Evolutionary conservation across 2,329 filamentous ascomycete species (phyloP).

Genomic region (Phyllosticta citrichinensis): DNA sequence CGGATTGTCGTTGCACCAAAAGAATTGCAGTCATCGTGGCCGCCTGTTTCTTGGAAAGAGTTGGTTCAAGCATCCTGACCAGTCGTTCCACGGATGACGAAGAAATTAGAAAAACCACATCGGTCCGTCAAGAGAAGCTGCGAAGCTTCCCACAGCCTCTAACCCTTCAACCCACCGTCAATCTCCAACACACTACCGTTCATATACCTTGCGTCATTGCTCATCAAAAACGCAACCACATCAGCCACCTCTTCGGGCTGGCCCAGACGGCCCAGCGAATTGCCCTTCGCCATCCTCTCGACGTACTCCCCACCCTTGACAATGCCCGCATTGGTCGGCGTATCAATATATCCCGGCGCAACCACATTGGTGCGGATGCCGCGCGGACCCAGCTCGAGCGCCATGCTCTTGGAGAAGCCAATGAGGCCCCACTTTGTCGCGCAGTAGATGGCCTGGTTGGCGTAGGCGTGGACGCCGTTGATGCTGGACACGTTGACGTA

Average conservation of each 20-base stretch:
- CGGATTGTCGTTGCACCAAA: too few relatives aligned
- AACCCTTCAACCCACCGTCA: conserved; percentile 30
- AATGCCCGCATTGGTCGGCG: conserved; percentile 40
- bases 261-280: conserved; percentile 35
- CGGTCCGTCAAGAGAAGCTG: too few relatives aligned
- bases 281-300: conserved; percentile 28
- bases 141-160: neutral
- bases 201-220: conserved; percentile 36
- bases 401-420: conserved; percentile 56
- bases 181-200: conserved; percentile 40
- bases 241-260: conserved; percentile 40
- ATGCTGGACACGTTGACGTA: conserved; percentile 95
- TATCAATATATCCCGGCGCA: conserved; percentile 33
- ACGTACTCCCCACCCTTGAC: conserved; percentile 38
- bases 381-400: conserved; percentile 6
- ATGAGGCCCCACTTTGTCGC: conserved; percentile 67
- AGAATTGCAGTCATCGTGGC: too few relatives aligned
- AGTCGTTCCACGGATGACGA: too few relatives aligned
- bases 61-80: too few relatives aligned
- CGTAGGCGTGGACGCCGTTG: conserved; percentile 97
- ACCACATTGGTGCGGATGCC: conserved; percentile 10
- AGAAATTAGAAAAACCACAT: too few relatives aligned
- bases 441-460: conserved; percentile 95
- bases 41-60: too few relatives aligned
- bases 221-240: conserved; percentile 40